Base-by-base conservation (phyloP, 108 stramenopile genomes). In the Nannochloropsis salina region DNA sequence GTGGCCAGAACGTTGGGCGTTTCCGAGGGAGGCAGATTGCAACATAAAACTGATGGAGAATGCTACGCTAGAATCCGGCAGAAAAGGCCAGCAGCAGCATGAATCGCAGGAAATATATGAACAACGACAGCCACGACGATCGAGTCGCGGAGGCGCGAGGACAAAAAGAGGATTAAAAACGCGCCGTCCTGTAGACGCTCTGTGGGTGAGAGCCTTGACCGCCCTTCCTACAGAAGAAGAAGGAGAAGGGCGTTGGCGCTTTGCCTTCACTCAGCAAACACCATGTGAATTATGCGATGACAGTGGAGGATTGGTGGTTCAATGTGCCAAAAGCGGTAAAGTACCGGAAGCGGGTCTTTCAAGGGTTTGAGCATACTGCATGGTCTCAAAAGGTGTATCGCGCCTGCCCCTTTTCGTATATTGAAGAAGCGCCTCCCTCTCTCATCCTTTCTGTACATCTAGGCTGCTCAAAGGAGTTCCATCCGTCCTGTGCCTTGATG, bases 241-340 rank as follows among this genome's bases (percentile, higher is more conserved):
- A 74, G 61, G n/a, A n/a, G 2, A n/a, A 74, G 61, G 61, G 3
- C 61, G 61, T n/a, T 74, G 61, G 61, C 61, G 61, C 61, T n/a
- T n/a, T n/a, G 61, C 61, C 4, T 74, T 74, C 61, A 74, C 4
- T 0, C 61, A 74, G 61, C 61, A 74, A n/a, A 74, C 61, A 2
- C 61, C 61, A n/a, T 74, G 61, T 74, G 61, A 74, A 15, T 74
- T 74, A n/a, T 74, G 61, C 8, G n/a, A n/a, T n/a, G n/a, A 74
- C 8, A n/a, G n/a, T n/a, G 61, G 61, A 74, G 61, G 61, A n/a
- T 74, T 74, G 61, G 61, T 74, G 61, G 61, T 74, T 15, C 15
- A 74, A 74, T 74, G 61, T 74, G 61, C 61, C 61, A 74, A 74
- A 74, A 74, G 61, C n/a, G 61, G 61, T 74, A 6, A 74, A n/a